phyloP scores from a whole-genome alignment of 2,329 filamentous ascomycete genomes.

The Onygenales sp. region DNA sequence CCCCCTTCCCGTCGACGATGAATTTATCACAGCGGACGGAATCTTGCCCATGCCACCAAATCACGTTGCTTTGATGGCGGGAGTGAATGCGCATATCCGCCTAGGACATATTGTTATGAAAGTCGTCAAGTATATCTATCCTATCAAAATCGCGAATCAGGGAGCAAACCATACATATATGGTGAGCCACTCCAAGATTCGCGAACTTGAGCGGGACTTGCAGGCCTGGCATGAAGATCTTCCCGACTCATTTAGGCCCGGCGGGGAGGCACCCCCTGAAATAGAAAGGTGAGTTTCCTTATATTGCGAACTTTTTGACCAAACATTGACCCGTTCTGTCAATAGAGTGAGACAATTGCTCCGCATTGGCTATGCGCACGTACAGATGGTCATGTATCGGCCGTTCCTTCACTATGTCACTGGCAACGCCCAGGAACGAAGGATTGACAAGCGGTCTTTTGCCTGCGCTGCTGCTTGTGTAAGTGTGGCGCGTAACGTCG shows the following conservation, averaged over 20 bases:
- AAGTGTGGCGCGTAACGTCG: constrained; percentile 56
- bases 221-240: constrained; percentile 57
- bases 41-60: constrained; percentile 46
- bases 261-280: constrained; percentile 63
- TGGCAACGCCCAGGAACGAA: constrained; percentile 37
- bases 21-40: constrained; percentile 37
- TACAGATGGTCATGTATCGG: constrained; percentile 55
- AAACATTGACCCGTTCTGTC: constrained; percentile 2
- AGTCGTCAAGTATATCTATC: constrained; percentile 55
- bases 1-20: constrained; percentile 36
- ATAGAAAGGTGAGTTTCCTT: constrained; percentile 58
- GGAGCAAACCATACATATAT: constrained; percentile 48
- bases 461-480: constrained; percentile 58
- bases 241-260: constrained; percentile 68
- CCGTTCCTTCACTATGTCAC: constrained; percentile 58
- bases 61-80: constrained; percentile 47
- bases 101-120: constrained; percentile 50
- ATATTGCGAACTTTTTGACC: neutral
- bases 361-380: constrained; percentile 54
- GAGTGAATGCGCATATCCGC: constrained; percentile 51
- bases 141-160: constrained; percentile 43
- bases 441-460: constrained; percentile 53
- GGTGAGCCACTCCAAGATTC: constrained; percentile 54
- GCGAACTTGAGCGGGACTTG: constrained; percentile 54
- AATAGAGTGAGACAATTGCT: constrained; percentile 49